Evolutionary conservation across 805 yeast genomes (phyloP).

Genomic region (Ogataea polymorpha): DNA sequence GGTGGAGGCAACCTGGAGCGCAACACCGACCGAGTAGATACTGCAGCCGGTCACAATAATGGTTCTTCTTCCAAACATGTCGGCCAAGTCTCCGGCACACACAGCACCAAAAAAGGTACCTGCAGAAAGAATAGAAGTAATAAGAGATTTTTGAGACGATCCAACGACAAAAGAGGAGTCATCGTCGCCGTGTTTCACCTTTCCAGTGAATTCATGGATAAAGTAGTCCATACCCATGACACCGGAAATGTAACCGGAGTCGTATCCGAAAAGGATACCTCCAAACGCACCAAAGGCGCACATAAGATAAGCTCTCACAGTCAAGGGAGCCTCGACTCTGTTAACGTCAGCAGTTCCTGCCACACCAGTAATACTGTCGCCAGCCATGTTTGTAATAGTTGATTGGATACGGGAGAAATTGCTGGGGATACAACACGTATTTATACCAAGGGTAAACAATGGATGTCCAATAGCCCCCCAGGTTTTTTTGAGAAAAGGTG

Average conservation of each 20-base stretch:
- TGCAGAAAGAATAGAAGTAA: slow-evolving; percentile 70
- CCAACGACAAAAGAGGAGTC: slow-evolving; percentile 21
- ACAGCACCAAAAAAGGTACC: slow-evolving; percentile 73
- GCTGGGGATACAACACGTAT: background rate
- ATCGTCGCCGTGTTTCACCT: slow-evolving; percentile 17
- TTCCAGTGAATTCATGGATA: slow-evolving; percentile 29
- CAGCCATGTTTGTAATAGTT: background rate
- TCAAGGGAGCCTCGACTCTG: slow-evolving; percentile 37
- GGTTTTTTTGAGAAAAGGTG: slow-evolving; percentile 1
- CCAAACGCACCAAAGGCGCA: slow-evolving; percentile 65
- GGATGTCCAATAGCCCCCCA: background rate
- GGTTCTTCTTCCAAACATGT: slow-evolving; percentile 45
- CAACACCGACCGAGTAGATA: slow-evolving; percentile 47
- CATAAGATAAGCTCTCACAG: slow-evolving; percentile 35
- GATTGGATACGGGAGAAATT: background rate
- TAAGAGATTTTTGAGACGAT: slow-evolving; percentile 39
- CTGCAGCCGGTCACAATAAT: slow-evolving; percentile 43
- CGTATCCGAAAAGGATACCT: slow-evolving; percentile 66
- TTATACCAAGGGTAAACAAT: slow-evolving; percentile 1
- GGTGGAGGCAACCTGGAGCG: slow-evolving; percentile 45
- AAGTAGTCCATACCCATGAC: slow-evolving; percentile 59
- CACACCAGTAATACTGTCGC: slow-evolving; percentile 6
- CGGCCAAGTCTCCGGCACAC: slow-evolving; percentile 52
- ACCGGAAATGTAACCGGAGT: slow-evolving; percentile 67
- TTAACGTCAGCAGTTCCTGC: slow-evolving; percentile 20